Evolutionary conservation across 768 basidiomycete species (phyloP).

Genomic region (Termitomyces sp.): DNA sequence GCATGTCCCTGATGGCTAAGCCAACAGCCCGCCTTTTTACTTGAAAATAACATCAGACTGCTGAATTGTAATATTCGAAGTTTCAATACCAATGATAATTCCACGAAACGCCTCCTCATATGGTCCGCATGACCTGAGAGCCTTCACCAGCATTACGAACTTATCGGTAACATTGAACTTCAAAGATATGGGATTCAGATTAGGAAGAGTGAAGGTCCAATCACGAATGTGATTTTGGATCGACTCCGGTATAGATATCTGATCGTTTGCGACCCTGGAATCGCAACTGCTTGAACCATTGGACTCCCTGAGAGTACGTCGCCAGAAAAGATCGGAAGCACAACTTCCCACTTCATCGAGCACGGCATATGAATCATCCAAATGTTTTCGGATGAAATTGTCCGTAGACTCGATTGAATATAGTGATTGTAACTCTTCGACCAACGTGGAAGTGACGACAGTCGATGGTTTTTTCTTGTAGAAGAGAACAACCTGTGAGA

Average conservation of each 20-base stretch:
- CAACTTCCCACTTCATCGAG: conserved; percentile 57
- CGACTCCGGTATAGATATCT: conserved; percentile 14
- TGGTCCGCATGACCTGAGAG: conserved; percentile 48
- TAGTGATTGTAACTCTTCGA: conserved; percentile 40
- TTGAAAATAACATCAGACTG: conserved; percentile 20
- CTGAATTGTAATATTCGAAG: background rate
- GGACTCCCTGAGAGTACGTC: conserved; percentile 39
- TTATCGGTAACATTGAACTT: conserved; percentile 69
- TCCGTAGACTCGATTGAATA: conserved; percentile 27
- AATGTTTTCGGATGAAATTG: conserved; percentile 31
- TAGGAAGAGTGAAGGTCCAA: conserved; percentile 62
- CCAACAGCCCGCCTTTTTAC: conserved; percentile 52
- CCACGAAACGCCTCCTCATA: conserved; percentile 58
- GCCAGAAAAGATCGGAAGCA: conserved; percentile 68
- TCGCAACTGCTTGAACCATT: conserved; percentile 31
- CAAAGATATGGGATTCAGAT: conserved; percentile 46
- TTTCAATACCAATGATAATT: conserved; percentile 51
- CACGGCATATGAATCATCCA: conserved; percentile 40
- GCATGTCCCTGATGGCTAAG: conserved; percentile 49
- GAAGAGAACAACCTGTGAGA: conserved; percentile 46
- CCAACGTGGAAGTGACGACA: conserved; percentile 30
- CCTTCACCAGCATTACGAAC: conserved; percentile 52
- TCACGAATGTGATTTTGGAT: conserved; percentile 44
- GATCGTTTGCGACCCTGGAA: conserved; percentile 26
- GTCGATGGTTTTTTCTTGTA: conserved; percentile 38